Evolutionary conservation across 2,329 filamentous ascomycete species (phyloP).

Genomic region (Xylariales sp.): DNA sequence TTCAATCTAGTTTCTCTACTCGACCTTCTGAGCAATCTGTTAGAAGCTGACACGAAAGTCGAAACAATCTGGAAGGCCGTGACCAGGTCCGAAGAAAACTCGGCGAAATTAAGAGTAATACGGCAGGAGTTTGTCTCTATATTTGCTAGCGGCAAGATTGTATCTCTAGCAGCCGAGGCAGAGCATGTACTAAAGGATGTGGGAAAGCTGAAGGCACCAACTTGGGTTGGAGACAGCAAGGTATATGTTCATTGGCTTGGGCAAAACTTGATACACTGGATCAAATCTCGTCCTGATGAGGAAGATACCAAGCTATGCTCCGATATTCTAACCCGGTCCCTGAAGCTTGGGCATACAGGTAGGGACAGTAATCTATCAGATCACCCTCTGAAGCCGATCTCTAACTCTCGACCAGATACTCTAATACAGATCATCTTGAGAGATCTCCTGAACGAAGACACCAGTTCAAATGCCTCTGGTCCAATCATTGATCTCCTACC

Average conservation of each 20-base stretch:
- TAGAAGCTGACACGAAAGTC: slow-evolving; percentile 29
- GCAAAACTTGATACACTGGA: slow-evolving; percentile 51
- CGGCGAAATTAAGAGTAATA: slow-evolving; percentile 26
- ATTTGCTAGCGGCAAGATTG: slow-evolving; percentile 43
- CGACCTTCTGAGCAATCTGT: slow-evolving; percentile 36
- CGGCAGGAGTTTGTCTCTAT: slow-evolving; percentile 40
- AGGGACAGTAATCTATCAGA: too few relatives aligned
- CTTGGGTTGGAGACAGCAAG: slow-evolving; percentile 63
- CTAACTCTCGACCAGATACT: slow-evolving; percentile 36
- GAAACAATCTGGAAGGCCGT: slow-evolving; percentile 18
- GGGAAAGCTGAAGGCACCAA: slow-evolving; percentile 20
- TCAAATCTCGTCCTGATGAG: slow-evolving; percentile 22
- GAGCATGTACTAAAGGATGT: slow-evolving; percentile 40
- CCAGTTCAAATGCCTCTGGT: slow-evolving; percentile 20
- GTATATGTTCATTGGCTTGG: slow-evolving; percentile 71
- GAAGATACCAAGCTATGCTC: slow-evolving; percentile 37
- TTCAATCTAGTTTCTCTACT: slow-evolving; percentile 41
- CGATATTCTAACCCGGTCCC: slow-evolving; percentile 51
- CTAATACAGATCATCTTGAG: slow-evolving; percentile 28
- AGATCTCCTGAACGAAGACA: slow-evolving; percentile 17
- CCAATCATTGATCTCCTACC: slow-evolving; percentile 30
- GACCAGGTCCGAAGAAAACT: slow-evolving; percentile 10
- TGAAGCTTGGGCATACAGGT: slow-evolving; percentile 73
- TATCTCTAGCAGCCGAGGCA: slow-evolving; percentile 52
- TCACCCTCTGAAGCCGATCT: too few relatives aligned